These are phyloP conservation scores for Heracleum sosnowskyi DNA, from an alignment of 129 eudicot genomes.

Conservation along the genomic window DNA sequence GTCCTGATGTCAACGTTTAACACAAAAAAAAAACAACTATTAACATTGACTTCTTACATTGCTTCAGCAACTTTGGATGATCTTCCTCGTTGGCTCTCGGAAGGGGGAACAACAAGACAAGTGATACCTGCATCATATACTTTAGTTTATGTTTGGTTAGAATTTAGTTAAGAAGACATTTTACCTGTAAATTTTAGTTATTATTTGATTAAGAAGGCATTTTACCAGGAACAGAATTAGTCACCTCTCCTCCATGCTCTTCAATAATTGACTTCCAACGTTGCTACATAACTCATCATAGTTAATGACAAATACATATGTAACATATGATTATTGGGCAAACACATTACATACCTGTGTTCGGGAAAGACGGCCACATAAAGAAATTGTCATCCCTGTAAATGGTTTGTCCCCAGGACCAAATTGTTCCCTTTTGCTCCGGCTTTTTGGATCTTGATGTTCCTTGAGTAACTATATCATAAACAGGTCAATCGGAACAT, in stretches of 20 bases:
- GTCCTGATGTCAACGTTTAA: too few relatives aligned
- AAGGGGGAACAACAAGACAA: constrained; percentile 58
- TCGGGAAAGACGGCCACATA: constrained; percentile 65
- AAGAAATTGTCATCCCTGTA: constrained; percentile 55
- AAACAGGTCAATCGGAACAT: background rate
- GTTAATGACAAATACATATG: background rate
- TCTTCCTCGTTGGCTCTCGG: constrained; percentile 77
- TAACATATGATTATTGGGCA: background rate
- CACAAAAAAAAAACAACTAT: background rate
- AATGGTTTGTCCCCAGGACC: constrained; percentile 43
- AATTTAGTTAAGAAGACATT: too few relatives aligned
- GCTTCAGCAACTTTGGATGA: constrained; percentile 81
- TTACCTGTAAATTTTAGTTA: background rate
- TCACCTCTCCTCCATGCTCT: too few relatives aligned
- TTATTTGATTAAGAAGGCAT: background rate
- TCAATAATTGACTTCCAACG: background rate
- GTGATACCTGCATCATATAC: constrained; percentile 65
- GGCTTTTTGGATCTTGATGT: constrained; percentile 33
- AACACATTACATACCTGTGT: constrained; percentile 45
- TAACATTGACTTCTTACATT: constrained; percentile 34
- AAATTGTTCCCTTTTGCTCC: constrained; percentile 24
- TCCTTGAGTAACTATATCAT: constrained; percentile 39
- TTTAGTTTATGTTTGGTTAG: too few relatives aligned
- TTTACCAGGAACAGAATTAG: too few relatives aligned
- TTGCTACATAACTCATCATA: constrained; percentile 32